Evolutionary conservation across 331 rosid genomes (phyloP).

Genomic region (Phaseolus coccineus): DNA sequence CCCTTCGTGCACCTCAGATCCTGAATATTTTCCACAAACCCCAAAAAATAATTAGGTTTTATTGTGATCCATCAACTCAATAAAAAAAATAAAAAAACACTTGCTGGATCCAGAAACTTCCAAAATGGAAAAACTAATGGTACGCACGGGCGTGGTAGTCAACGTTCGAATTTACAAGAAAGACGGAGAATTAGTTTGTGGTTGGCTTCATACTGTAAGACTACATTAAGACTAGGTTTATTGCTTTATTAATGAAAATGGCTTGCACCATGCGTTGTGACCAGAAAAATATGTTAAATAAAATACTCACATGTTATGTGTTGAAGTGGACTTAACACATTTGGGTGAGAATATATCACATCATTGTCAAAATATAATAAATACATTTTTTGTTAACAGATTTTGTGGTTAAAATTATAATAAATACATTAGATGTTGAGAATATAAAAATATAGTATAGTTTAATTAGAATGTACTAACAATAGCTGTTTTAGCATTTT

Average conservation of each 20-base stretch:
- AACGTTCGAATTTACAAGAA: neutral
- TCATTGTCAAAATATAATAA: neutral
- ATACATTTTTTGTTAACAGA: neutral
- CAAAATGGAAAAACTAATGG: slow-evolving; percentile 32
- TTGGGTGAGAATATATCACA: neutral
- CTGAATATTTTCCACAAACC: slow-evolving; percentile 32
- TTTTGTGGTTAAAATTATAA: neutral
- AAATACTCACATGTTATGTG: neutral
- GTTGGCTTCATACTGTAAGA: neutral
- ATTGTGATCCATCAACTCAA: slow-evolving; percentile 26
- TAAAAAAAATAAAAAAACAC: neutral
- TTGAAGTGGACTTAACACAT: neutral
- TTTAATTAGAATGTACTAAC: neutral
- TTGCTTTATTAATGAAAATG: neutral
- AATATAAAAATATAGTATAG: neutral
- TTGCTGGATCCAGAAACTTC: slow-evolving; percentile 45
- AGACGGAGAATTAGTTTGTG: slow-evolving; percentile 36
- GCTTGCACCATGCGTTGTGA: neutral
- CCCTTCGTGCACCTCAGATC: slow-evolving; percentile 47
- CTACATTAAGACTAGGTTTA: neutral
- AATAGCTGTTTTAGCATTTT: too few species aligned
- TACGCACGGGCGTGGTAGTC: slow-evolving; percentile 24
- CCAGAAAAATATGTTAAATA: neutral
- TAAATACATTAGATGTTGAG: neutral
- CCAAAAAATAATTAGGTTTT: slow-evolving; percentile 20